These are phyloP conservation scores for Globisporangium mamillatum DNA, from an alignment of 352 stramenopile genomes.

Conservation along the genomic window DNA sequence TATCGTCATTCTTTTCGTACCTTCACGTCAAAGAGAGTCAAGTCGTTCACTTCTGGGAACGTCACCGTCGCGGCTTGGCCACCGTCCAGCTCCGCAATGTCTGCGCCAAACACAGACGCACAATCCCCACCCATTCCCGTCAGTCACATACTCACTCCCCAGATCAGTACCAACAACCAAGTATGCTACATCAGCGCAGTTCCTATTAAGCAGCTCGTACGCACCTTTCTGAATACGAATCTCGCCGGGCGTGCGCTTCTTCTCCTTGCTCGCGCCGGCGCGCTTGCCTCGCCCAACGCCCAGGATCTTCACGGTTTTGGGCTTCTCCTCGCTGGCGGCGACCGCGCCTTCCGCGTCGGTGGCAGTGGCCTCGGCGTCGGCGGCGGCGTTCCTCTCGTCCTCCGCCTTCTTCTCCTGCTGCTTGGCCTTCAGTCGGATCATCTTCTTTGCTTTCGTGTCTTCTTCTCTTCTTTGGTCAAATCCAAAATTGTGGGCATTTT, in stretches of 20 bases:
- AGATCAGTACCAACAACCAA: neutral
- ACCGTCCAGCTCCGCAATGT: slow-evolving; percentile 98
- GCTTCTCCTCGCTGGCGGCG: slow-evolving; percentile 31
- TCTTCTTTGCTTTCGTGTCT: slow-evolving; percentile 10
- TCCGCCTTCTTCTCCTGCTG: slow-evolving; percentile 85
- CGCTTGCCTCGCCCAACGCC: slow-evolving; percentile 81
- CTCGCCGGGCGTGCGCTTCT: slow-evolving; percentile 95
- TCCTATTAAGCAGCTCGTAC: neutral
- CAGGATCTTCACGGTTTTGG: slow-evolving; percentile 82
- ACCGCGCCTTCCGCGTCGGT: slow-evolving; percentile 4
- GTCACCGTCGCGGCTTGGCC: slow-evolving; percentile 94
- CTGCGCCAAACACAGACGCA: slow-evolving; percentile 24
- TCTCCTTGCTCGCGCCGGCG: slow-evolving; percentile 64
- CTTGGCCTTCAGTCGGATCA: slow-evolving; percentile 85
- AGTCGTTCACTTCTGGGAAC: slow-evolving; percentile 97
- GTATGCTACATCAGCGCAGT: neutral
- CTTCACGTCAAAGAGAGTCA: slow-evolving; percentile 92
- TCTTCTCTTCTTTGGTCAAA: neutral
- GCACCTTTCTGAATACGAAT: slow-evolving; percentile 98
- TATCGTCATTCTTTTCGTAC: slow-evolving; percentile 25
- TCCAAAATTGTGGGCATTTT: neutral
- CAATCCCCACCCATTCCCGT: neutral
- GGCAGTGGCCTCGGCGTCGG: slow-evolving; percentile 16
- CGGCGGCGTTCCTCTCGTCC: slow-evolving; percentile 42
- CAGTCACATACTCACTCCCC: neutral